phyloP scores from a whole-genome alignment of 345 rosid species.

The Lumnitzera littorea region DNA sequence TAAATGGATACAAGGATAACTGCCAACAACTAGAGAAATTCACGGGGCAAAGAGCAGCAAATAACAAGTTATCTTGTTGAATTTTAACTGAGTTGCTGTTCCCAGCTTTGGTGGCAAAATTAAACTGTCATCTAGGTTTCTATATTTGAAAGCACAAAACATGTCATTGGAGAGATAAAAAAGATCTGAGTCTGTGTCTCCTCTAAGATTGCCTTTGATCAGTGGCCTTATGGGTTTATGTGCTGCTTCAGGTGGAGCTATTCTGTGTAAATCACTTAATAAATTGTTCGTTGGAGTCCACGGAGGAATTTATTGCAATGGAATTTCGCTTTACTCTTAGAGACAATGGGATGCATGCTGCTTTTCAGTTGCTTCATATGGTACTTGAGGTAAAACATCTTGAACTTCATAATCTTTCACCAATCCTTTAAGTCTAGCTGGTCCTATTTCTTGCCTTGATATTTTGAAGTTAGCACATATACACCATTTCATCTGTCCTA shows the following conservation, averaged over 20 bases:
- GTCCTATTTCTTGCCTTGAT: not conserved
- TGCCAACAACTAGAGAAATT: too few relatives aligned
- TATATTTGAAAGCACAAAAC: too few relatives aligned
- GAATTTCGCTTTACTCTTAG: slow-evolving; percentile 95
- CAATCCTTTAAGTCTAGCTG: not conserved
- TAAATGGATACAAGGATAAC: too few relatives aligned
- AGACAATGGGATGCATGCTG: slow-evolving; percentile 97
- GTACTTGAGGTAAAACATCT: slow-evolving; percentile 77
- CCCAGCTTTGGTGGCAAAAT: too few relatives aligned
- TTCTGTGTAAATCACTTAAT: slow-evolving; percentile 97
- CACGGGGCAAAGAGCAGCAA: too few relatives aligned
- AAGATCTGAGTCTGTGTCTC: not conserved
- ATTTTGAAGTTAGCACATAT: slow-evolving; percentile 1
- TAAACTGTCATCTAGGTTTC: too few relatives aligned
- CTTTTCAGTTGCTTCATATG: slow-evolving; percentile 98
- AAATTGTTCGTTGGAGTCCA: slow-evolving; percentile 98
- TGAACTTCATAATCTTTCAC: slow-evolving; percentile 2
- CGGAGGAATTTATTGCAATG: slow-evolving; percentile 98
- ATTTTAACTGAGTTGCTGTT: too few relatives aligned
- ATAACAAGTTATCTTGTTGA: too few relatives aligned
- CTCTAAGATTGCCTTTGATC: not conserved
- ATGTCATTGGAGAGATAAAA: too few relatives aligned
- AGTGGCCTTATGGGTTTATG: not conserved
- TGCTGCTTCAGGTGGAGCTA: slow-evolving; percentile 70
- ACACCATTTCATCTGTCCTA: slow-evolving; percentile 3